phyloP scores from a whole-genome alignment of 441 rosid species.

The Sinapis alba region DNA sequence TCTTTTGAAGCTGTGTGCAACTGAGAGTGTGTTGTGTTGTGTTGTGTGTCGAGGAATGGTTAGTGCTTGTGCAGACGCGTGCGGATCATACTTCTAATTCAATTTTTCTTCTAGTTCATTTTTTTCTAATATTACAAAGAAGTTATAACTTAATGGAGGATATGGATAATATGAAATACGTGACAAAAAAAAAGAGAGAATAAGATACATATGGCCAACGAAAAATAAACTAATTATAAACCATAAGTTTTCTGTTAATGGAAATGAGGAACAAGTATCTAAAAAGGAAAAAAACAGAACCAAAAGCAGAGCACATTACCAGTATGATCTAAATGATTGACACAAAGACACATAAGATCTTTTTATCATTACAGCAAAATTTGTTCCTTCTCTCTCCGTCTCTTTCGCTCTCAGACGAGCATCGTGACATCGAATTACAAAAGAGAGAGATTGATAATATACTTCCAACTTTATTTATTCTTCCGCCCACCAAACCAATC shows the following conservation, averaged over 20 bases:
- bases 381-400: constrained; percentile 34
- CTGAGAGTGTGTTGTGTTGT: not conserved
- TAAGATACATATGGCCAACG: constrained; percentile 18
- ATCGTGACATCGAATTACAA: constrained; percentile 42
- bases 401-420: constrained; percentile 38
- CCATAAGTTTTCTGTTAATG: constrained; percentile 35
- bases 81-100: not conserved
- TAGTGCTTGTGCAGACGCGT: not conserved
- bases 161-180: not conserved
- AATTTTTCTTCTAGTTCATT: not conserved
- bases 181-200: constrained; percentile 1
- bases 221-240: constrained; percentile 11
- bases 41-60: not conserved
- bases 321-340: constrained; percentile 39
- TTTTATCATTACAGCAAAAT: constrained; percentile 38
- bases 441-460: constrained; percentile 35
- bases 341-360: constrained; percentile 27
- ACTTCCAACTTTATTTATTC: constrained; percentile 52
- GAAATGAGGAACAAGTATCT: constrained; percentile 37
- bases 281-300: constrained; percentile 29
- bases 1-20: not conserved
- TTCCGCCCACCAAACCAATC: constrained; percentile 49
- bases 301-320: constrained; percentile 36
- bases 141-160: not conserved
- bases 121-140: not conserved